Percentiles rank a stretch among this genome's conserved stretches.
Evolutionary conservation across 306 rosid species (phyloP).

Genomic region (Gastrolobium bilobum): DNA sequence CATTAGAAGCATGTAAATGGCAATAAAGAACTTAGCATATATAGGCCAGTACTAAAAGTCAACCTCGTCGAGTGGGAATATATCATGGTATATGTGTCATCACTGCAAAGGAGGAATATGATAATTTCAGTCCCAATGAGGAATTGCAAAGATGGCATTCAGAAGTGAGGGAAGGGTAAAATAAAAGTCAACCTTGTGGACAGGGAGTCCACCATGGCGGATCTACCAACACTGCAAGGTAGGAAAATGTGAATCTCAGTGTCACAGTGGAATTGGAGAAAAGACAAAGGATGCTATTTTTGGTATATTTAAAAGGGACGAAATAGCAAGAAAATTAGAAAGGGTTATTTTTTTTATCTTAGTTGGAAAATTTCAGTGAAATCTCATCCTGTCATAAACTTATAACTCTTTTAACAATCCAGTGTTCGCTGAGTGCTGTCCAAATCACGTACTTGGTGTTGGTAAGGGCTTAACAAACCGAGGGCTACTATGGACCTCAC

Average conservation of each 20-base stretch:
- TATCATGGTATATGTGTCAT: slow-evolving; percentile 55
- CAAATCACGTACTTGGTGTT: background rate
- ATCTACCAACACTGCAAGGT: slow-evolving; percentile 63
- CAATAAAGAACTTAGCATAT: slow-evolving; percentile 52
- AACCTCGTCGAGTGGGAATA: slow-evolving; percentile 62
- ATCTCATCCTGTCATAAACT: background rate
- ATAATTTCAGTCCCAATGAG: slow-evolving; percentile 48
- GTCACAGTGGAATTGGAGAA: slow-evolving; percentile 48
- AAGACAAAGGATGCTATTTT: slow-evolving; percentile 9
- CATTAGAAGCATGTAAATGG: slow-evolving; percentile 48
- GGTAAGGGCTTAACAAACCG: slow-evolving; percentile 27
- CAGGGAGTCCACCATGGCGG: slow-evolving; percentile 58
- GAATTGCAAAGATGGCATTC: slow-evolving; percentile 51
- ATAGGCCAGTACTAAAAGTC: slow-evolving; percentile 50
- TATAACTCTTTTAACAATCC: slow-evolving; percentile 7
- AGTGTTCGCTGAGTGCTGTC: slow-evolving; percentile 7
- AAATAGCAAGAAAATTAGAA: slow-evolving; percentile 30
- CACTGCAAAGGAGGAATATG: slow-evolving; percentile 65
- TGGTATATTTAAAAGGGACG: slow-evolving; percentile 12
- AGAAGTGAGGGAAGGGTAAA: slow-evolving; percentile 41
- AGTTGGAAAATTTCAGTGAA: slow-evolving; percentile 10
- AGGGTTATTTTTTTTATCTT: background rate
- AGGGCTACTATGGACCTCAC: slow-evolving; percentile 8
- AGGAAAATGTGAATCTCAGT: slow-evolving; percentile 55
- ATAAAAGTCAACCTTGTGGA: slow-evolving; percentile 59